phyloP scores from a whole-genome alignment of 2,329 filamentous ascomycete genomes.

The Fragosphaeria purpurea region DNA sequence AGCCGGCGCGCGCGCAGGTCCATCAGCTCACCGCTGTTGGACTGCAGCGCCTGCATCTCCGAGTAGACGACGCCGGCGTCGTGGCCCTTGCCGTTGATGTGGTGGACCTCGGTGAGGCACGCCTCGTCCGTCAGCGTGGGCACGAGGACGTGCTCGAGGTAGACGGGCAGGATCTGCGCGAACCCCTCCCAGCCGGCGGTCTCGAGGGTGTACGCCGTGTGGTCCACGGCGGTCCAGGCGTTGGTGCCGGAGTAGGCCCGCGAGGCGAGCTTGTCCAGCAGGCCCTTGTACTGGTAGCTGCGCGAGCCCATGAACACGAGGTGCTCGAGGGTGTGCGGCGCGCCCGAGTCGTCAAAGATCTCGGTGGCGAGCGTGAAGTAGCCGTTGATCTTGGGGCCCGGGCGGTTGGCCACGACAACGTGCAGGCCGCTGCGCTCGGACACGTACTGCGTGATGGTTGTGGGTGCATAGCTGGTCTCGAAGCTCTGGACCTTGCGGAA shows the following conservation, averaged over 20 bases:
- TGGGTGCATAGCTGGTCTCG: slow-evolving; percentile 80
- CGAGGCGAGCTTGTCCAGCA: slow-evolving; percentile 88
- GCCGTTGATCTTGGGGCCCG: slow-evolving; percentile 89
- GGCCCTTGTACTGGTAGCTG: slow-evolving; percentile 87
- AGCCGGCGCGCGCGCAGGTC: slow-evolving; percentile 70
- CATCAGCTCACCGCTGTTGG: slow-evolving; percentile 75
- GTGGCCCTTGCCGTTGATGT: slow-evolving; percentile 84
- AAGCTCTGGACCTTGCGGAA: slow-evolving; percentile 84
- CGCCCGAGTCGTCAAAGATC: slow-evolving; percentile 93
- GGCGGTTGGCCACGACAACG: slow-evolving; percentile 80
- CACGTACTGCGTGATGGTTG: slow-evolving; percentile 87
- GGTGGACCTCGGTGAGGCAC: slow-evolving; percentile 93
- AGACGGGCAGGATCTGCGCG: slow-evolving; percentile 85
- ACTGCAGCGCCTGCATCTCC: slow-evolving; percentile 95
- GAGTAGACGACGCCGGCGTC: slow-evolving; percentile 97
- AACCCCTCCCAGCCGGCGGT: slow-evolving; percentile 97
- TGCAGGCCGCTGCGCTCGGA: slow-evolving; percentile 92
- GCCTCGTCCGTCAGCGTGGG: slow-evolving; percentile 87
- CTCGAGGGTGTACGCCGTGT: slow-evolving; percentile 91
- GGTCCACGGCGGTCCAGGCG: slow-evolving; percentile 93
- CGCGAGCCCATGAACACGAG: slow-evolving; percentile 84
- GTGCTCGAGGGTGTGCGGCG: slow-evolving; percentile 79
- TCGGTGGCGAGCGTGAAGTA: slow-evolving; percentile 95
- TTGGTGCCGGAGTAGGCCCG: slow-evolving; percentile 91
- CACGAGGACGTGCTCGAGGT: slow-evolving; percentile 85